Evolutionary conservation across 2,329 filamentous ascomycete species (phyloP).

Genomic region (Sporothrix inflata): DNA sequence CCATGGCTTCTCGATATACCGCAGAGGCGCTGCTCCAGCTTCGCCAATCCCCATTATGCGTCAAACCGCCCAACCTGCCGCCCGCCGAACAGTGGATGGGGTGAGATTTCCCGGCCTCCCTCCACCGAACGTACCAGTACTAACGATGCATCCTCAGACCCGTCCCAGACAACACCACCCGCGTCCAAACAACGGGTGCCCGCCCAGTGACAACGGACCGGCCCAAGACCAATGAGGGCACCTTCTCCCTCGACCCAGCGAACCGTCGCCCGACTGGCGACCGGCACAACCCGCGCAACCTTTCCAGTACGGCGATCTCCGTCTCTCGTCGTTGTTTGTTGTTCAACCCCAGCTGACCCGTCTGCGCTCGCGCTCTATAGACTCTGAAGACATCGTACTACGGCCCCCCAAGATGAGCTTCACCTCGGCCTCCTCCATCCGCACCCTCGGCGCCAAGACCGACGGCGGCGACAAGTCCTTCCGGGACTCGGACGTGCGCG

Average conservation of each 20-base stretch:
- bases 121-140: constrained; percentile 14
- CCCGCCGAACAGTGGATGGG: constrained; percentile 96
- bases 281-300: constrained; percentile 59
- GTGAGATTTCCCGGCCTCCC: constrained; percentile 52
- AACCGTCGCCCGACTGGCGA: constrained; percentile 57
- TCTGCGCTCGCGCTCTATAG: constrained; percentile 43
- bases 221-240: constrained; percentile 50
- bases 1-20: constrained; percentile 69
- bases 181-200: constrained; percentile 41
- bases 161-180: constrained; percentile 19
- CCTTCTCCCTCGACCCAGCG: constrained; percentile 52
- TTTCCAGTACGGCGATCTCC: constrained; percentile 52
- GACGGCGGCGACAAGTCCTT: constrained; percentile 55
- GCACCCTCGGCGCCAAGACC: constrained; percentile 46
- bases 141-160: constrained; percentile 28
- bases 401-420: constrained; percentile 84
- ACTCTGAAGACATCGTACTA: constrained; percentile 79
- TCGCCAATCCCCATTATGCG: constrained; percentile 79
- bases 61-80: constrained; percentile 77
- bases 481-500: constrained; percentile 51
- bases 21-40: constrained; percentile 75
- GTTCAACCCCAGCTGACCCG: constrained; percentile 34
- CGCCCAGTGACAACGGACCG: constrained; percentile 51
- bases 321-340: background rate
- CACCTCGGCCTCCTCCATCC: constrained; percentile 69